Percentiles rank a stretch among this genome's conserved stretches.
phyloP scores from a whole-genome alignment of 305 asterid species.

The Fraxinus paxiana region DNA sequence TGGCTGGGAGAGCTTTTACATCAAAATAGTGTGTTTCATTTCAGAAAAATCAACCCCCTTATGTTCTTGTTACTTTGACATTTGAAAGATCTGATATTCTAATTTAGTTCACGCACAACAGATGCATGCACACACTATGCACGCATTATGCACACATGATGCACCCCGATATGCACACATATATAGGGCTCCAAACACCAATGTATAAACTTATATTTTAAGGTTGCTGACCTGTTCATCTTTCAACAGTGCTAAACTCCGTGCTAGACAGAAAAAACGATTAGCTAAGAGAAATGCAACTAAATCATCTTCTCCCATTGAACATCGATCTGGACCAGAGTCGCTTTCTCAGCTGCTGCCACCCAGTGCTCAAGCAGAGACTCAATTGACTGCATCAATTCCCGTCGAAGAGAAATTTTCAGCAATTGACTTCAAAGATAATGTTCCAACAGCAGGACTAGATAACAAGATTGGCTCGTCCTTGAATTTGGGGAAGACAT shows the following conservation, averaged over 20 bases:
- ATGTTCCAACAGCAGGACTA: conserved; percentile 23
- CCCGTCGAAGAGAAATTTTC: background rate
- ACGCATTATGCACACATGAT: background rate
- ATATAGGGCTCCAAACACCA: background rate
- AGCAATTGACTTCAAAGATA: background rate
- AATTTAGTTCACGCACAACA: background rate
- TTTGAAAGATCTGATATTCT: background rate
- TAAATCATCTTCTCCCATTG: conserved; percentile 28
- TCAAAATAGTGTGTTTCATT: conserved; percentile 45
- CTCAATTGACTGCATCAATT: background rate
- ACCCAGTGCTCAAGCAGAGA: conserved; percentile 28
- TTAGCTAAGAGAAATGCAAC: background rate
- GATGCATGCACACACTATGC: background rate
- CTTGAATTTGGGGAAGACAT: conserved; percentile 38
- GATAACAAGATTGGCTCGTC: conserved; percentile 28
- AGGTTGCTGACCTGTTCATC: conserved; percentile 18
- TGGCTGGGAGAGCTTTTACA: conserved; percentile 49
- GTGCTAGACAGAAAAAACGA: conserved; percentile 65
- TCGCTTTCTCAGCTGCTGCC: background rate
- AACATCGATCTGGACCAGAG: conserved; percentile 26
- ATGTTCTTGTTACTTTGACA: background rate
- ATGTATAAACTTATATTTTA: background rate
- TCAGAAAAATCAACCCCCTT: background rate
- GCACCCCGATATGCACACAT: background rate
- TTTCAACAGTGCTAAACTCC: conserved; percentile 71